phyloP scores from a whole-genome alignment of 345 rosid species.

The Salix viminalis region DNA sequence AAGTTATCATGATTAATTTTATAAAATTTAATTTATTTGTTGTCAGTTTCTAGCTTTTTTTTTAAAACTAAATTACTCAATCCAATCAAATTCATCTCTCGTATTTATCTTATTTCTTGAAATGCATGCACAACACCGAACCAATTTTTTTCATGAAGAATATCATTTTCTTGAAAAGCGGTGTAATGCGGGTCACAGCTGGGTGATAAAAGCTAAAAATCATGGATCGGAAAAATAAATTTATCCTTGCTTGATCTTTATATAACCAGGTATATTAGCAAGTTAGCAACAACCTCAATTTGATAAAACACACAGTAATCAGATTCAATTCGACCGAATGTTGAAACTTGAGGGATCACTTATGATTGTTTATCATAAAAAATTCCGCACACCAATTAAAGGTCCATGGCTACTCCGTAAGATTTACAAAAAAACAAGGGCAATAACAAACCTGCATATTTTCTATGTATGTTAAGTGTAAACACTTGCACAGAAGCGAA shows the following conservation, averaged over 20 bases:
- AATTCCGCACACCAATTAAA: slow-evolving; percentile 10
- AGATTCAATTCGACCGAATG: neutral
- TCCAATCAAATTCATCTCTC: too few species aligned
- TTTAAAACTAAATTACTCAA: too few species aligned
- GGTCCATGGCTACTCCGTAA: slow-evolving; percentile 14
- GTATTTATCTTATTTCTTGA: too few species aligned
- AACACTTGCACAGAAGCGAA: slow-evolving; percentile 21
- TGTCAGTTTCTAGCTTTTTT: too few species aligned
- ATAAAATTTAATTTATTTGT: too few species aligned
- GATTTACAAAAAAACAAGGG: neutral
- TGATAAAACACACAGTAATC: neutral
- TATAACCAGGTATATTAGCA: neutral
- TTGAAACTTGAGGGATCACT: neutral
- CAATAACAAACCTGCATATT: neutral
- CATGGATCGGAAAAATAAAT: neutral
- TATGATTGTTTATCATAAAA: neutral
- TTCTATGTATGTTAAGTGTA: neutral
- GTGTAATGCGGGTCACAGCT: too few species aligned
- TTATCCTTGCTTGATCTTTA: neutral
- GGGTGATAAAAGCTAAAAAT: neutral
- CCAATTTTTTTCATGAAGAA: too few species aligned
- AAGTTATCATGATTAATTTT: too few species aligned
- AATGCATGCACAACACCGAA: too few species aligned
- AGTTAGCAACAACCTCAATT: neutral
- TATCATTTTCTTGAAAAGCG: too few species aligned